Conservation (phyloP, 495 filamentous ascomycete genomes). For the Hamigera avellanea region DNA sequence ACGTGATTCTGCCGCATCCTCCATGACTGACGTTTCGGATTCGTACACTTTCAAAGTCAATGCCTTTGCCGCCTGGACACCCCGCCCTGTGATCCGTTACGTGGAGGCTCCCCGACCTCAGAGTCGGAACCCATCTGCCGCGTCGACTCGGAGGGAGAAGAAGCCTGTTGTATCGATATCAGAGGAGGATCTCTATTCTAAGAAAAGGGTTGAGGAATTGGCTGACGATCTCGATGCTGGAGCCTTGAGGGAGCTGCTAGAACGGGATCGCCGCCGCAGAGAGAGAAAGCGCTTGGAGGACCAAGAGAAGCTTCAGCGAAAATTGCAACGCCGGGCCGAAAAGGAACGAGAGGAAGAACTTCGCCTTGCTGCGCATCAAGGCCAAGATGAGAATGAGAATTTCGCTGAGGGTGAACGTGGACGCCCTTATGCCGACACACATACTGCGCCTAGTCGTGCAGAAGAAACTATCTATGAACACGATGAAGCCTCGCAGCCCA, state of each 20-base stretch:
- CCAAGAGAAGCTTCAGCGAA: conserved; percentile 56
- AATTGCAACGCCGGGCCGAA: conserved; percentile 56
- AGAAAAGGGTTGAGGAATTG: conserved; percentile 63
- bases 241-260: conserved; percentile 70
- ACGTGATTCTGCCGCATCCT: conserved; percentile 62
- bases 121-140: conserved; percentile 23
- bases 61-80: conserved; percentile 60
- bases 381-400: conserved; percentile 1
- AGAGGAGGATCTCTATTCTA: conserved; percentile 54
- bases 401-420: conserved; percentile 3
- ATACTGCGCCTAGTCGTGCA: neutral
- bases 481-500: neutral
- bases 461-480: neutral
- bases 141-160: conserved; percentile 29
- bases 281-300: conserved; percentile 64
- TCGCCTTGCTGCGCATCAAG: conserved; percentile 22
- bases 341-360: conserved; percentile 40
- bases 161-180: conserved; percentile 35
- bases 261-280: conserved; percentile 65
- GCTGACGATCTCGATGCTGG: conserved; percentile 73
- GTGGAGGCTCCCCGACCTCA: conserved; percentile 47
- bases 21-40: conserved; percentile 58
- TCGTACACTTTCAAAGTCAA: conserved; percentile 63
- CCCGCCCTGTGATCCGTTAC: conserved; percentile 67
- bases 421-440: conserved; percentile 1